Evolutionary conservation across 176 grass and related monocot species (phyloP).

Genomic region (Carex scoparia): DNA sequence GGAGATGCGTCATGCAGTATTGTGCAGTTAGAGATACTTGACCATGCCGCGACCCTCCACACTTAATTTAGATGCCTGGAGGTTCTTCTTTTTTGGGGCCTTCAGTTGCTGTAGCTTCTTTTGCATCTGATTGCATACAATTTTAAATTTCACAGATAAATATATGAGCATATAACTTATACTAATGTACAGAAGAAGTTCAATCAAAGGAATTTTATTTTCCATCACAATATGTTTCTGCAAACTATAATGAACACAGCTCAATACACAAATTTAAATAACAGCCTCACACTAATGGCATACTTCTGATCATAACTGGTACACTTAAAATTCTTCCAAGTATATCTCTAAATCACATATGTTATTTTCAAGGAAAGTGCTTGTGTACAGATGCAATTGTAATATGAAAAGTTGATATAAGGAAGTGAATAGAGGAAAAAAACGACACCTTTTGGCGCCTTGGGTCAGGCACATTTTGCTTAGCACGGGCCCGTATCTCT

Average conservation of each 20-base stretch:
- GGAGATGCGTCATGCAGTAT: not conserved
- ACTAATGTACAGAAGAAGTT: constrained; percentile 7
- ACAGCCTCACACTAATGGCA: not conserved
- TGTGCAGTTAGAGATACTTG: constrained; percentile 60
- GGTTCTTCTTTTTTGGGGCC: constrained; percentile 85
- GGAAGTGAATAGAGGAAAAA: not conserved
- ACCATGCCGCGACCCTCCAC: constrained; percentile 90
- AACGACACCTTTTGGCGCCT: constrained; percentile 53
- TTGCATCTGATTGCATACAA: constrained; percentile 58
- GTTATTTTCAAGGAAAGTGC: not conserved
- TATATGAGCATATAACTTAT: not conserved
- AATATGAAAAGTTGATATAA: not conserved
- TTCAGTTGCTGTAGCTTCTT: constrained; percentile 91
- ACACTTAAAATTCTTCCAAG: not conserved
- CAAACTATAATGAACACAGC: not conserved
- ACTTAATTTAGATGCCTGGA: constrained; percentile 93
- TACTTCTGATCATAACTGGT: not conserved
- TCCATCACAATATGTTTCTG: not conserved
- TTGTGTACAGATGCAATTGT: not conserved
- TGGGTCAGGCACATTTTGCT: constrained; percentile 70
- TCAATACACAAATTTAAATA: not conserved
- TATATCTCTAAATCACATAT: not conserved
- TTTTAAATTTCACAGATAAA: not conserved
- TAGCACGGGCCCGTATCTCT: constrained; percentile 65
- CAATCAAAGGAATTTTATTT: not conserved